phyloP scores from a whole-genome alignment of 306 rosid species.

The Begonia masoniana region DNA sequence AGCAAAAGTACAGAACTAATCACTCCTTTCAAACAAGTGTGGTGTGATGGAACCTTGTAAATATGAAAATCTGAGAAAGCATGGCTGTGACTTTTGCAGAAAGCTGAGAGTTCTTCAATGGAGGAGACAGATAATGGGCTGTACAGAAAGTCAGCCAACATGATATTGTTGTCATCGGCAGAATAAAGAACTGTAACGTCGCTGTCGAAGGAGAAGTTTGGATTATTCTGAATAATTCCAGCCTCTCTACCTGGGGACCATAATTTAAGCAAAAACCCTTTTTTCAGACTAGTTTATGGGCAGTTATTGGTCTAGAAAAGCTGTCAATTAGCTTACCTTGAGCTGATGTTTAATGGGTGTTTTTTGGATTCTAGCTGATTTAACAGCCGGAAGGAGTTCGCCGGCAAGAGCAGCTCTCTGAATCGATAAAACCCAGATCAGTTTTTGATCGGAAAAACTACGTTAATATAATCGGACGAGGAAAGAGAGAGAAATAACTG shows the following conservation, averaged over 20 bases:
- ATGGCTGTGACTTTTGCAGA: slow-evolving; percentile 13
- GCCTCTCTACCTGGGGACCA: slow-evolving; percentile 65
- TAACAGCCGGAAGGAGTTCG: no score
- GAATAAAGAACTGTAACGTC: slow-evolving; percentile 3
- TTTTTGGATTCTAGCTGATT: not conserved
- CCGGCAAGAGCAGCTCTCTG: no score
- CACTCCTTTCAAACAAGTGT: slow-evolving; percentile 2
- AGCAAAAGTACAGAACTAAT: slow-evolving; percentile 14
- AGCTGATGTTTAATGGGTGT: not conserved
- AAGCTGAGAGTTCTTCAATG: slow-evolving; percentile 33
- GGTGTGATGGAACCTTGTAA: slow-evolving; percentile 15
- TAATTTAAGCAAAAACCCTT: slow-evolving; percentile 26
- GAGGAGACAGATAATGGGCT: slow-evolving; percentile 33
- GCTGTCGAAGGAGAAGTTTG: slow-evolving; percentile 11
- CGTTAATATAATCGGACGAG: no score
- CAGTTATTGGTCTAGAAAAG: not conserved
- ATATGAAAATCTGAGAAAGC: not conserved
- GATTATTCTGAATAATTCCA: slow-evolving; percentile 42
- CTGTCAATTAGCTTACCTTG: slow-evolving; percentile 17
- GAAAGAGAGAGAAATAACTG: not conserved
- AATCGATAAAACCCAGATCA: no score
- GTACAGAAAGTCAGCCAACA: slow-evolving; percentile 28
- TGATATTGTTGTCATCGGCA: slow-evolving; percentile 33
- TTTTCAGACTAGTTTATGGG: not conserved
- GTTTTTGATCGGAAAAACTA: no score